phyloP scores from a whole-genome alignment of 2,329 filamentous ascomycete species.

The Cercospora sp. region DNA sequence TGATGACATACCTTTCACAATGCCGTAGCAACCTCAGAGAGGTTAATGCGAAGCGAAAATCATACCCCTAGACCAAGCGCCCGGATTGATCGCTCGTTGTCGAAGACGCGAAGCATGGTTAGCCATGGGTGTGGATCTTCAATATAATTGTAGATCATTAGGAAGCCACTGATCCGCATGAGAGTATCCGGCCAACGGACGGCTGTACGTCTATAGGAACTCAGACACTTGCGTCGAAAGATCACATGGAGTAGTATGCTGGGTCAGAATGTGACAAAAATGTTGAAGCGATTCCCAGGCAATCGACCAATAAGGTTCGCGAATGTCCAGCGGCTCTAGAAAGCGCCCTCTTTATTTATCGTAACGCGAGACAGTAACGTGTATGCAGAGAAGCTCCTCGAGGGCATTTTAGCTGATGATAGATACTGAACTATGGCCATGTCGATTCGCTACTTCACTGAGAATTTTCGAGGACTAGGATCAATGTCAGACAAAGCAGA shows the following conservation, averaged over 20 bases:
- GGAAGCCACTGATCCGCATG: no score
- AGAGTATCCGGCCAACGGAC: no score
- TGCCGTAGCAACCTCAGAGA: not conserved
- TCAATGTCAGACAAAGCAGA: not conserved
- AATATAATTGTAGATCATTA: no score
- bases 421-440: not conserved
- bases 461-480: not conserved
- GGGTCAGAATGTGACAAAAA: no score
- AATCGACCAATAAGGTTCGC: not conserved
- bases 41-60: constrained; percentile 24
- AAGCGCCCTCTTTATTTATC: not conserved
- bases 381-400: not conserved
- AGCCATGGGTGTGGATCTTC: no score
- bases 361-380: not conserved
- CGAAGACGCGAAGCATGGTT: no score
- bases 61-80: constrained; percentile 23
- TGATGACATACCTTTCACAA: no score
- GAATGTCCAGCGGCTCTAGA: not conserved
- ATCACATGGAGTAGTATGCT: no score
- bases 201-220: no score
- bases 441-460: not conserved
- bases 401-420: not conserved
- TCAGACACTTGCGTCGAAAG: no score
- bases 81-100: no score
- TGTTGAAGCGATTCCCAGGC: not conserved